Evolutionary conservation across 768 basidiomycete species (phyloP).

Genomic region (Collybiopsis confluens): DNA sequence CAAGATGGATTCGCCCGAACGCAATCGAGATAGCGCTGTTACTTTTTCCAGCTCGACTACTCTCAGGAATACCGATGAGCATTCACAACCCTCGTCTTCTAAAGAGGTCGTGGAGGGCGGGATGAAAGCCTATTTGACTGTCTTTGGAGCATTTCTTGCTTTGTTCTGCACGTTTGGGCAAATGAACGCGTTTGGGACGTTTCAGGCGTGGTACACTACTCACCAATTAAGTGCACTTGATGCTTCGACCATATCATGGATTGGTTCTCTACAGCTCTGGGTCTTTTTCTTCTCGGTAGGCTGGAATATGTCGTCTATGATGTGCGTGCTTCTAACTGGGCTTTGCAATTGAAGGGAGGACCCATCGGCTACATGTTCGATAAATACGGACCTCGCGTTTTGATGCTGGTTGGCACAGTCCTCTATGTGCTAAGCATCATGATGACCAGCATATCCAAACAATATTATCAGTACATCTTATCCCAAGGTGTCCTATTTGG

Average conservation of each 20-base stretch:
- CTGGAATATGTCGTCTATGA: background rate
- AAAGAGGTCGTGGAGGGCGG: background rate
- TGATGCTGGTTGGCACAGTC: constrained; percentile 50
- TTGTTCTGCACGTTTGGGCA: constrained; percentile 71
- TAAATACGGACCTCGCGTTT: constrained; percentile 48
- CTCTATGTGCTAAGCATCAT: constrained; percentile 49
- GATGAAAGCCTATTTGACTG: constrained; percentile 38
- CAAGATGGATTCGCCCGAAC: too few species aligned
- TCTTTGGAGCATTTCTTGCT: constrained; percentile 62
- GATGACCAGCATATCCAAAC: constrained; percentile 52
- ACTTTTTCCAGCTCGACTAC: background rate
- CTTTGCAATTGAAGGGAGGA: constrained; percentile 42
- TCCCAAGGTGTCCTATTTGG: constrained; percentile 65
- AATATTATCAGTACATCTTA: constrained; percentile 59
- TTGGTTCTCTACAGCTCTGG: constrained; percentile 67
- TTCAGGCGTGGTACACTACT: constrained; percentile 60
- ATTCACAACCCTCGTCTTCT: background rate
- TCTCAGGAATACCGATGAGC: background rate
- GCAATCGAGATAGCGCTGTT: constrained; percentile 6
- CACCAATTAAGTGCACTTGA: constrained; percentile 52
- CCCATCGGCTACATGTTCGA: constrained; percentile 60
- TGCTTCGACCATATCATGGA: constrained; percentile 63
- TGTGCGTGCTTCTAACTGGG: background rate
- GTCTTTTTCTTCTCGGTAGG: constrained; percentile 66
- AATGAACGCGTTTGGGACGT: constrained; percentile 70